Percentiles rank a stretch among this genome's conserved stretches.
phyloP scores from a whole-genome alignment of 352 stramenopile genomes.

The Phytopythium ostracodes region DNA sequence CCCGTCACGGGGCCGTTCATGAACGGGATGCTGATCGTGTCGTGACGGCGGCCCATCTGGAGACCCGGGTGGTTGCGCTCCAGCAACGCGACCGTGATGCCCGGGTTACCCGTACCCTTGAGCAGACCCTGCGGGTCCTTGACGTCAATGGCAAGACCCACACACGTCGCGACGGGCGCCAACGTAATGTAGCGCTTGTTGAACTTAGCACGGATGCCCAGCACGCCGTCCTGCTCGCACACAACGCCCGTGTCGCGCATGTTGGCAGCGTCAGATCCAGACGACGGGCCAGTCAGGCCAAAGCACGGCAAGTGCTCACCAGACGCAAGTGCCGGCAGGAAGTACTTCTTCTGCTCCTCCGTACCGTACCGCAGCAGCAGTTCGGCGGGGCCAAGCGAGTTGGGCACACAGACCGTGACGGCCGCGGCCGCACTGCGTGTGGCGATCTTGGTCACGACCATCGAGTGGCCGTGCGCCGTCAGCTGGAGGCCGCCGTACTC shows the following conservation, averaged over 20 bases:
- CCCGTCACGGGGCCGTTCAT: conserved; percentile 98
- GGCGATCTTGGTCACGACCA: conserved; percentile 92
- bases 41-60: conserved; percentile 94
- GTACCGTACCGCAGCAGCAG: conserved; percentile 96
- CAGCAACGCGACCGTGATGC: conserved; percentile 96
- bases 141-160: conserved; percentile 96
- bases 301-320: conserved; percentile 98
- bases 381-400: conserved; percentile 96
- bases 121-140: conserved; percentile 94
- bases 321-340: conserved; percentile 90
- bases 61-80: conserved; percentile 94
- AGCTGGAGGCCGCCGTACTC: conserved; percentile 92
- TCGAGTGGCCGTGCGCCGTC: conserved; percentile 87
- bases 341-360: conserved; percentile 95
- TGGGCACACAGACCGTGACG: conserved; percentile 96
- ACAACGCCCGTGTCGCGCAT: conserved; percentile 95
- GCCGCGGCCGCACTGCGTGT: conserved; percentile 89
- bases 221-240: conserved; percentile 90
- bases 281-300: conserved; percentile 93
- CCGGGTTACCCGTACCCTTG: conserved; percentile 90
- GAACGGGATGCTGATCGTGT: conserved; percentile 95
- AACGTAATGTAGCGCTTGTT: conserved; percentile 99
- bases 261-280: conserved; percentile 92
- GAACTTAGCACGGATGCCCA: conserved; percentile 95
- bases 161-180: conserved; percentile 95